phyloP scores from a whole-genome alignment of 176 grass and related monocot species.

The Raddia distichophylla region DNA sequence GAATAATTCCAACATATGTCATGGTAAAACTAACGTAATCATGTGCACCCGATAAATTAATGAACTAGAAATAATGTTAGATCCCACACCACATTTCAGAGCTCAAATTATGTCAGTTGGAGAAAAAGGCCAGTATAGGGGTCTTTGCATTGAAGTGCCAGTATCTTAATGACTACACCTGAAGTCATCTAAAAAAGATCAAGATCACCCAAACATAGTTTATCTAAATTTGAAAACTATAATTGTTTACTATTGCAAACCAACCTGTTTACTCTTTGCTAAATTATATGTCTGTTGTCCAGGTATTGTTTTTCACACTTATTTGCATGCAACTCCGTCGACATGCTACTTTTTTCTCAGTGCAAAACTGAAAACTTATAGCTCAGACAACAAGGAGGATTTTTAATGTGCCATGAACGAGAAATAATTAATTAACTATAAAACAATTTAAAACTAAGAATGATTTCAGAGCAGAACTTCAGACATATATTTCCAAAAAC shows the following conservation, averaged over 20 bases:
- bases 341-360: not conserved
- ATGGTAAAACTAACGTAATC: conserved; percentile 44
- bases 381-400: not conserved
- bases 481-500: not conserved
- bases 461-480: not conserved
- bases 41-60: conserved; percentile 40
- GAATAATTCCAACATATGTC: conserved; percentile 43
- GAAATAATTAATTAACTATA: not conserved
- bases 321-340: not conserved
- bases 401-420: not conserved
- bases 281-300: not conserved
- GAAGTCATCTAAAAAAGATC: too few species aligned
- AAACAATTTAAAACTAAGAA: not conserved
- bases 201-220: too few species aligned
- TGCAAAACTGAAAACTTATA: not conserved
- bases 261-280: too few species aligned
- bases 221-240: too few species aligned
- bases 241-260: too few species aligned
- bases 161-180: too few species aligned
- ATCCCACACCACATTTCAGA: conserved; percentile 65
- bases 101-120: conserved; percentile 55
- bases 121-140: not conserved
- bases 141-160: not conserved
- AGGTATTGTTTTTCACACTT: not conserved
- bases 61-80: conserved; percentile 52